Conservation (phyloP, 495 filamentous ascomycete species). For the Podospora australis region DNA sequence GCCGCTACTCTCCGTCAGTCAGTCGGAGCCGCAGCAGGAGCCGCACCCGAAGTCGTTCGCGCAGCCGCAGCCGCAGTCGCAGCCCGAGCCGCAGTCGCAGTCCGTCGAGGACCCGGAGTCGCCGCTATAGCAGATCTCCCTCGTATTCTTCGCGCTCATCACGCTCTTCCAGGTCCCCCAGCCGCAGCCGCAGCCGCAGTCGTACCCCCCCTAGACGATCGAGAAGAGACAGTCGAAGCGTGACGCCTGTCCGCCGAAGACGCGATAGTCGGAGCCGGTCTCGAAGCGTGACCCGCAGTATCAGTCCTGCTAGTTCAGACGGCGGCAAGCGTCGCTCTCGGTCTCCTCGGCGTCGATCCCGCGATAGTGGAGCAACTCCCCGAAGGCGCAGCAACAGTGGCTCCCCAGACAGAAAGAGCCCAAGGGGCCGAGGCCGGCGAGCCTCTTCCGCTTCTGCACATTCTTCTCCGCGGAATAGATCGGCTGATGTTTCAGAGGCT, state of each 20-base stretch:
- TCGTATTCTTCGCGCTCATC: constrained; percentile 35
- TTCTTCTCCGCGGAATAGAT: constrained; percentile 43
- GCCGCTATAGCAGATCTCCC: constrained; percentile 38
- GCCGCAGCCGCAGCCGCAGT: constrained; percentile 37
- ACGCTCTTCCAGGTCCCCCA: constrained; percentile 32
- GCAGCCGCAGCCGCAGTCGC: constrained; percentile 23
- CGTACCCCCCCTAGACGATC: constrained; percentile 18
- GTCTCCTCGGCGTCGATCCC: constrained; percentile 38
- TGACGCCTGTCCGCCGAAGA: not conserved
- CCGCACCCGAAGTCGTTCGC: constrained; percentile 23
- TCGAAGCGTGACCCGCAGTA: constrained; percentile 29
- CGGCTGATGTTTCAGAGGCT: constrained; percentile 59
- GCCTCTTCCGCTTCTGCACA: constrained; percentile 45
- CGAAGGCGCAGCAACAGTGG: constrained; percentile 13
- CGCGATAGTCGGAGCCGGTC: constrained; percentile 16
- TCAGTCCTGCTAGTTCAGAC: constrained; percentile 22
- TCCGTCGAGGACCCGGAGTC: constrained; percentile 12
- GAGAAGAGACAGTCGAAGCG: not conserved
- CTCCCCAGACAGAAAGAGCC: constrained; percentile 13
- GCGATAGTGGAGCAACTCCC: not conserved
- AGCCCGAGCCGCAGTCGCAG: constrained; percentile 11
- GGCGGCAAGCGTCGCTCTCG: constrained; percentile 47
- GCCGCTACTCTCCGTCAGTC: constrained; percentile 26
- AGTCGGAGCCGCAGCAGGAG: constrained; percentile 40
- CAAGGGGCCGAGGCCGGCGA: constrained; percentile 13